phyloP scores from a whole-genome alignment of 257 asterid genomes.

The Solanum microdontum region DNA sequence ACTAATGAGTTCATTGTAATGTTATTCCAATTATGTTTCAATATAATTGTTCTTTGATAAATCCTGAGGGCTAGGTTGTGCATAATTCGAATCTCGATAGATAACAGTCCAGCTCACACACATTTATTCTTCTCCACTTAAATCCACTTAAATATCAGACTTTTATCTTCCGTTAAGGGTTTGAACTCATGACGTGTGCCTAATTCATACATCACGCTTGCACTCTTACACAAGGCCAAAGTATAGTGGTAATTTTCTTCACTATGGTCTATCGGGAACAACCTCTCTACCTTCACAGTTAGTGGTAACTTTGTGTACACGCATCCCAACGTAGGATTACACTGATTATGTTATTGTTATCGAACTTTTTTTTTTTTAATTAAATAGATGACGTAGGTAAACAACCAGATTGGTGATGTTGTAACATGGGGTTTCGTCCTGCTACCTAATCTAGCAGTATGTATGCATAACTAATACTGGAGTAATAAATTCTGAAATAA shows the following conservation, averaged over 20 bases:
- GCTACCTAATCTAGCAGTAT: neutral
- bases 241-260: neutral
- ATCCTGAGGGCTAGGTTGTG: neutral
- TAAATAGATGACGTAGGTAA: neutral
- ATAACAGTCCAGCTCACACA: neutral
- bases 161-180: neutral
- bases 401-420: neutral
- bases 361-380: neutral
- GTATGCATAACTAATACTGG: neutral
- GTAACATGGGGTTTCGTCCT: neutral
- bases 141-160: no score
- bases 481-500: neutral
- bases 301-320: neutral
- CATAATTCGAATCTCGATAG: neutral
- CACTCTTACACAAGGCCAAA: neutral
- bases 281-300: no score
- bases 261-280: neutral
- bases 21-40: neutral
- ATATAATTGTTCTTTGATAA: neutral
- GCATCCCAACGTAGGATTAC: neutral
- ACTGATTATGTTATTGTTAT: neutral
- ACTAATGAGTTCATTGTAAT: neutral
- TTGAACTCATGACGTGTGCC: neutral
- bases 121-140: no score
- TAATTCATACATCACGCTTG: neutral